These are phyloP conservation scores for Sporisorium exsertum DNA, from an alignment of 1,284 basidiomycete species.

Conservation along the genomic window DNA sequence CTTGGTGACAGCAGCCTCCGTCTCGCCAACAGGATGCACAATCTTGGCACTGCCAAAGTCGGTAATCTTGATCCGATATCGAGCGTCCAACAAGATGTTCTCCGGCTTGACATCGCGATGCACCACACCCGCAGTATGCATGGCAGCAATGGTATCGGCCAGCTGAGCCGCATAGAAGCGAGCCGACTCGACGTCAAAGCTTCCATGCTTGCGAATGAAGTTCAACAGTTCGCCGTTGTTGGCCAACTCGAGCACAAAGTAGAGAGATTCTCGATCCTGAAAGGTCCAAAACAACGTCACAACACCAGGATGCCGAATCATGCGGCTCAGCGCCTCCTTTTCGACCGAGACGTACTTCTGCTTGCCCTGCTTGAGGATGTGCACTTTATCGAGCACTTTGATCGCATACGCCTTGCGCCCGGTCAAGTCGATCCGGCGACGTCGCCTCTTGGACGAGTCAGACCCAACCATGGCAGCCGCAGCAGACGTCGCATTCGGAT, in stretches of 20 bases:
- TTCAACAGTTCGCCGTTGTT: conserved; percentile 65
- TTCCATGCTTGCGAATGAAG: conserved; percentile 62
- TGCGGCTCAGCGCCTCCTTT: conserved; percentile 66
- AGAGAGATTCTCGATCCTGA: conserved; percentile 66
- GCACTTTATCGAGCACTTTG: conserved; percentile 68
- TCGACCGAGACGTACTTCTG: conserved; percentile 68
- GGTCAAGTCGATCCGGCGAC: conserved; percentile 29
- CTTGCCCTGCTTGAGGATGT: conserved; percentile 69
- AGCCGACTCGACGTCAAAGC: conserved; percentile 53
- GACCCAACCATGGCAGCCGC: conserved; percentile 53
- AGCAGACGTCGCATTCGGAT: conserved; percentile 43
- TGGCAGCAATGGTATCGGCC: conserved; percentile 60
- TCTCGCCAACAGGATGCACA: conserved; percentile 30
- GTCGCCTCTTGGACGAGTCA: conserved; percentile 22
- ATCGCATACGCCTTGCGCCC: conserved; percentile 62
- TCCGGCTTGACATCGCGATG: conserved; percentile 67
- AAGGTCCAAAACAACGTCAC: conserved; percentile 68
- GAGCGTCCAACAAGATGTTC: conserved; percentile 64
- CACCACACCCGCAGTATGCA: conserved; percentile 62
- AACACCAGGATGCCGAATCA: conserved; percentile 63
- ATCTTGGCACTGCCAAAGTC: conserved; percentile 68
- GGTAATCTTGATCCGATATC: conserved; percentile 62
- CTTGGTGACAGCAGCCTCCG: background rate
- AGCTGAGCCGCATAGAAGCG: conserved; percentile 64
- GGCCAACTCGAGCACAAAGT: conserved; percentile 68